These are phyloP conservation scores for Exophiala phaeomuriformis DNA, from an alignment of 2,329 filamentous ascomycete species.

Conservation along the genomic window DNA sequence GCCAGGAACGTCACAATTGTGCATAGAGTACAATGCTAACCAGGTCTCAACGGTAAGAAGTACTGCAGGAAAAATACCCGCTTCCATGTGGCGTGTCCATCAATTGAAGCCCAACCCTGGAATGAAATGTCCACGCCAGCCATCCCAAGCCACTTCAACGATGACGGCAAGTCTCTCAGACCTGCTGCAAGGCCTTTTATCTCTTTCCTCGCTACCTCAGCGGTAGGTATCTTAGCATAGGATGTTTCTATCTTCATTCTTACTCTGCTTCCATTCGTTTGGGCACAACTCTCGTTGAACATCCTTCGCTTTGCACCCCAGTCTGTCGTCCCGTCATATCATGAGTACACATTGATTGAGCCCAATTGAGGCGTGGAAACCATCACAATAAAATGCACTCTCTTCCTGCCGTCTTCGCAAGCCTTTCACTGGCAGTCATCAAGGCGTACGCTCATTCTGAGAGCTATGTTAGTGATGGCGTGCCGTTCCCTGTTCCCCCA, in stretches of 20 bases:
- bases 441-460: conserved; percentile 5
- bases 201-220: not conserved
- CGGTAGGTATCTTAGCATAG: not conserved
- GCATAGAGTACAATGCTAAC: not conserved
- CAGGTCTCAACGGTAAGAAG: not conserved
- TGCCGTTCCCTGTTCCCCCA: conserved; percentile 4
- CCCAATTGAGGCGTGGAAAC: not conserved
- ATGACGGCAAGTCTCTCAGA: conserved; percentile 14
- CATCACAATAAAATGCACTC: conserved; percentile 5
- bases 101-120: conserved; percentile 1
- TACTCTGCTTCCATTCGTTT: conserved; percentile 4
- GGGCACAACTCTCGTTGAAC: conserved; percentile 1
- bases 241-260: not conserved
- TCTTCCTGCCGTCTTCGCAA: conserved; percentile 2
- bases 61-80: not conserved
- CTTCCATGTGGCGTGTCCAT: conserved; percentile 19
- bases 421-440: conserved; percentile 7
- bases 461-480: not conserved
- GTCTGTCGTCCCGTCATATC: conserved; percentile 1
- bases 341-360: conserved; percentile 5
- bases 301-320: conserved; percentile 4
- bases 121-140: not conserved
- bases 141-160: conserved; percentile 3
- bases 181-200: not conserved
- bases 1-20: conserved; percentile 20